Evolutionary conservation across 2,329 filamentous ascomycete genomes (phyloP), one percentile per base, ranked within the genome.

Genomic region (Penicillium verrucosum): DNA sequence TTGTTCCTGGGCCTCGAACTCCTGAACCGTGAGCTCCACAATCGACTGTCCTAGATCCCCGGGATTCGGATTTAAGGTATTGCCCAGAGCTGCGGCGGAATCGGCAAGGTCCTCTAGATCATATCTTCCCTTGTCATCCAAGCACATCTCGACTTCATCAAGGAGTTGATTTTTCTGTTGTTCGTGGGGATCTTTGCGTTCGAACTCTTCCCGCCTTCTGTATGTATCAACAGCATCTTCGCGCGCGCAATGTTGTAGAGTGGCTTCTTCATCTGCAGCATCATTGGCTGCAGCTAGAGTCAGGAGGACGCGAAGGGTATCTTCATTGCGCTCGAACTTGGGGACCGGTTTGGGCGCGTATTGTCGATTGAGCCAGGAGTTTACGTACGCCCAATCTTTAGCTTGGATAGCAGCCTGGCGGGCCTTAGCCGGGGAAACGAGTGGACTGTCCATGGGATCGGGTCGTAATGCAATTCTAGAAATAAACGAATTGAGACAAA

Each of bases 361-460:
- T 68, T 89, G 89, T 57, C 83, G 81, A 44, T 81, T 80, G 11
- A 97, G 84, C 92, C 93, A 97, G 65, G 80, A 80, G 74, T 95
- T 91, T 64, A 97, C 83, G 63, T 89, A 91, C 54, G 86, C 87
- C 93, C 93, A 97, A 75, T 97, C 92, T 70, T 93, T 92, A 45
- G 91, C 89, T 60, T 89, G 86, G 12, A 89, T 89, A 60, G 89
- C 89, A 64, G 90, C 89, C 59, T 89, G 87, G 57, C 90, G 88
- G 23, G 83, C 83, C 71, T 85, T 85, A 7, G 82, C 82, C 6
- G 84, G 84, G 3, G 84, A 86, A 63, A 84, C 81, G 43, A 85
- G 77, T 29, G 81, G 70, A 53, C 66, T 71, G 53, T 73, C 70
- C 62, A 74, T 71, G 6, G 53, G 50, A 32, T 65, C 57, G 55